phyloP scores from a whole-genome alignment of 441 rosid species.

The Adansonia rubrostipa region DNA sequence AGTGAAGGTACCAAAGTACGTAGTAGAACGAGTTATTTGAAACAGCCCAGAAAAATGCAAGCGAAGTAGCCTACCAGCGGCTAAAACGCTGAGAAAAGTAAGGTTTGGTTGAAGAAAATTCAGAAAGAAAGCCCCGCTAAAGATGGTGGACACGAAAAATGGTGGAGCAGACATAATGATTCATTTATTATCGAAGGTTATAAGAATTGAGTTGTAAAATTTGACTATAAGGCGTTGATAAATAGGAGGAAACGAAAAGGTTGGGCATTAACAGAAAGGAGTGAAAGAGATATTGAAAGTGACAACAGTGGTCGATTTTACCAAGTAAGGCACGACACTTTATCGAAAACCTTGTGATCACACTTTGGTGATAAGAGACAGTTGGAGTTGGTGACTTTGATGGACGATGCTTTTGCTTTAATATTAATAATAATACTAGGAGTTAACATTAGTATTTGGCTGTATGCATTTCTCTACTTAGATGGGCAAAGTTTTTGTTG shows the following conservation, averaged over 20 bases:
- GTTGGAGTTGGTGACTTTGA: neutral
- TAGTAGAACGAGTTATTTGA: neutral
- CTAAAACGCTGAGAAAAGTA: neutral
- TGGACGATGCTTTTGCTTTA: neutral
- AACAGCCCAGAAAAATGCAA: neutral
- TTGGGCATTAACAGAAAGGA: slow-evolving; percentile 3
- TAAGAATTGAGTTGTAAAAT: neutral
- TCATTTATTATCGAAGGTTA: slow-evolving; percentile 21
- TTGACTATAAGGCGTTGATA: slow-evolving; percentile 15
- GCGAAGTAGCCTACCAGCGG: neutral
- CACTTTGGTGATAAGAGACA: neutral
- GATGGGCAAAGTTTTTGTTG: neutral
- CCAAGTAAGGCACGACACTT: neutral
- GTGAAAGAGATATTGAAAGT: slow-evolving; percentile 9
- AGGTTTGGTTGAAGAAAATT: slow-evolving; percentile 7
- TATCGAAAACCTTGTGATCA: neutral
- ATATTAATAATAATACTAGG: neutral
- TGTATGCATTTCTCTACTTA: neutral
- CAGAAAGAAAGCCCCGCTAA: neutral
- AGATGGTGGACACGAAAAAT: neutral
- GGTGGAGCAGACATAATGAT: neutral
- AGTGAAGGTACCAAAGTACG: neutral
- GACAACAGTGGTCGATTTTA: slow-evolving; percentile 11
- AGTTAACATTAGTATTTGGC: neutral
- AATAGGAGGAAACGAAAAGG: neutral